phyloP scores from a whole-genome alignment of 2,329 filamentous ascomycete species.

The Fusarium phyllophilum region DNA sequence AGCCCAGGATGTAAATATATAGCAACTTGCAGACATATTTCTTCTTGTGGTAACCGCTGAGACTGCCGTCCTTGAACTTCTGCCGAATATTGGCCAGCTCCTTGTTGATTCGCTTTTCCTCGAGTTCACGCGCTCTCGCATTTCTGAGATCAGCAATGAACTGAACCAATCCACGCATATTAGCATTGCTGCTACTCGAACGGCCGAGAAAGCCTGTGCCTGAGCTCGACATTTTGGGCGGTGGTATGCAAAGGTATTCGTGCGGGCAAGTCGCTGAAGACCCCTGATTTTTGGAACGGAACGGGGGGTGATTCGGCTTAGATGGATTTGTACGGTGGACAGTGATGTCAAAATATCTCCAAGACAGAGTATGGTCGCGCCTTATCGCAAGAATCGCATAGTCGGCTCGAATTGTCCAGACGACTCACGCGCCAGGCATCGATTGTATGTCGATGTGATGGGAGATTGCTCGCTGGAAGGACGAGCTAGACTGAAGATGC shows the following conservation, averaged over 20 bases:
- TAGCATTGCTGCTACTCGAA: conserved; percentile 71
- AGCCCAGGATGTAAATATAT: conserved; percentile 98
- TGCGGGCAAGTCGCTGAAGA: conserved; percentile 34
- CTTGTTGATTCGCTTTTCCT: conserved; percentile 99
- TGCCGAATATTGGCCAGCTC: conserved; percentile 97
- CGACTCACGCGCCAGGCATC: conserved; percentile 44
- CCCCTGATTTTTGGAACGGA: conserved; percentile 38
- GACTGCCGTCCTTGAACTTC: conserved; percentile 95
- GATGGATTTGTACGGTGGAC: conserved; percentile 18
- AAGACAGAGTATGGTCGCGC: conserved; percentile 39
- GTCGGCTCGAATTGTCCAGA: conserved; percentile 41
- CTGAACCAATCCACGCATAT: conserved; percentile 88
- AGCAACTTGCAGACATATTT: conserved; percentile 99
- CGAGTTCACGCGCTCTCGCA: conserved; percentile 90
- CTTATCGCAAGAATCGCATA: conserved; percentile 48
- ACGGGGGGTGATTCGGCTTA: conserved; percentile 20
- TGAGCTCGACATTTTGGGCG: conserved; percentile 63
- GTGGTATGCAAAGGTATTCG: conserved; percentile 15
- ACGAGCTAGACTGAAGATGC: conserved; percentile 35
- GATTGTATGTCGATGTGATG: conserved; percentile 40
- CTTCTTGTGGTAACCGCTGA: conserved; percentile 99
- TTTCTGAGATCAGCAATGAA: conserved; percentile 98
- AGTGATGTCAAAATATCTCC: conserved; percentile 28
- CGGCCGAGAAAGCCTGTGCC: conserved; percentile 72
- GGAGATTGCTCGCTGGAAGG: conserved; percentile 42